Percentiles rank a stretch among this genome's conserved stretches.
Evolutionary conservation across 2,329 filamentous ascomycete genomes (phyloP).

Genomic region (Aspergillus brunneoviolaceus): DNA sequence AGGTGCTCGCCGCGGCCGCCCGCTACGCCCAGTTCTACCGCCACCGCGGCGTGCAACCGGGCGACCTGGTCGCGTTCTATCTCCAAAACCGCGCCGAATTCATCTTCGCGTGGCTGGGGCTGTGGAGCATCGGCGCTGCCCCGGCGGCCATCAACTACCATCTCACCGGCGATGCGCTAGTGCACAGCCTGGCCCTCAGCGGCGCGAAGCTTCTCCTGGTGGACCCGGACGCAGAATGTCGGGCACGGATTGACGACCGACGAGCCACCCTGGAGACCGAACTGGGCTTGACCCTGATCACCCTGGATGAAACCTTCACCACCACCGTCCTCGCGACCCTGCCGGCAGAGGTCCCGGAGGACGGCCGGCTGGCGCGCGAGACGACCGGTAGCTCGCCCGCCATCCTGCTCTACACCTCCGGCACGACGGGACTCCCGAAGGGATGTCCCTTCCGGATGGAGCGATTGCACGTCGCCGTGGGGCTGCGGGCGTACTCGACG

Average conservation of each 20-base stretch:
- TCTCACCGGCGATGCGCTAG: conserved; percentile 60
- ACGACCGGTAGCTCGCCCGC: conserved; percentile 57
- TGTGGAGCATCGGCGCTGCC: conserved; percentile 65
- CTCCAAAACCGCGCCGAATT: conserved; percentile 69
- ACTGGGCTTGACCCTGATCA: conserved; percentile 58
- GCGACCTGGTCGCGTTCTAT: conserved; percentile 65
- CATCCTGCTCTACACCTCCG: conserved; percentile 71
- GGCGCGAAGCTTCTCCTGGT: conserved; percentile 58
- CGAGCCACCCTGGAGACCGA: conserved; percentile 51
- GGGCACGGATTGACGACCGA: conserved; percentile 57
- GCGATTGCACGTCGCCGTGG: conserved; percentile 44
- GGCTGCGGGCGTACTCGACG: conserved; percentile 34
- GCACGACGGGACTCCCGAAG: conserved; percentile 75
- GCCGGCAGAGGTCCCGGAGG: conserved; percentile 52
- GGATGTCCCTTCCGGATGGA: conserved; percentile 62
- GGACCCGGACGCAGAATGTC: conserved; percentile 56
- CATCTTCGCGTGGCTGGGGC: conserved; percentile 63
- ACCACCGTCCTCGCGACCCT: conserved; percentile 47
- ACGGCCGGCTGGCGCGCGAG: conserved; percentile 49
- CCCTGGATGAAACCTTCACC: conserved; percentile 52
- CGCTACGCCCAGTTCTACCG: conserved; percentile 65
- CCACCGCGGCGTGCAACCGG: conserved; percentile 56
- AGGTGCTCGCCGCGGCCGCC: conserved; percentile 56
- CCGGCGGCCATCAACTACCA: conserved; percentile 73
- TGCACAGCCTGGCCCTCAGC: conserved; percentile 64